phyloP scores from a whole-genome alignment of 768 basidiomycete species.

The Trametes villosa region DNA sequence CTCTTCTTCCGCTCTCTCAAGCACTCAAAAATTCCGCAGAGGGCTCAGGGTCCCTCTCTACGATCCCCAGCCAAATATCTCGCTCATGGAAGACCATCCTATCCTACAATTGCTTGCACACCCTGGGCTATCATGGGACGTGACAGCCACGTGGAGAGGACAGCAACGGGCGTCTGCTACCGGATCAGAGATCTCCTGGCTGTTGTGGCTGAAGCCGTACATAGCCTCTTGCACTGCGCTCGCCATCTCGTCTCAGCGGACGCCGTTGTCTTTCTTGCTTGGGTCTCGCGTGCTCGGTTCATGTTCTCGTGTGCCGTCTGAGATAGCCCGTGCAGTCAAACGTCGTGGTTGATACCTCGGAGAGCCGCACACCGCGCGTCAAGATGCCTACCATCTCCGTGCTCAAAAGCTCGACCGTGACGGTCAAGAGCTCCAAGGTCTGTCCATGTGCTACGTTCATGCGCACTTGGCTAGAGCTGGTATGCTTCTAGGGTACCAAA shows the following conservation, averaged over 20 bases:
- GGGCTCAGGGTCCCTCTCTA: no score
- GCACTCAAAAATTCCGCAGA: no score
- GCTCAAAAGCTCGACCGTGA: constrained; percentile 15
- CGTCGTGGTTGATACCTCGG: no score
- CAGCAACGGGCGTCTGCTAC: constrained; percentile 10
- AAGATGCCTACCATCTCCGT: constrained; percentile 12
- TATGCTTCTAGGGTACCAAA: constrained; percentile 19
- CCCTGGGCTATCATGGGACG: not conserved
- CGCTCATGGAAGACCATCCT: no score
- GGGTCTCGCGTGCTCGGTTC: no score
- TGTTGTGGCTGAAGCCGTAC: constrained; percentile 6
- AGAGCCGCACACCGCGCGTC: no score
- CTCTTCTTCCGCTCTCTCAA: not conserved
- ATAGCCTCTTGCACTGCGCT: not conserved
- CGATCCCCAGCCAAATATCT: no score
- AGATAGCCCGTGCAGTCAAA: no score
- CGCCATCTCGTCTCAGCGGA: not conserved
- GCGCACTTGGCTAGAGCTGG: no score
- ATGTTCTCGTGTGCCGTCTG: not conserved
- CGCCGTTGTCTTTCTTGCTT: not conserved
- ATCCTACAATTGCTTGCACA: no score
- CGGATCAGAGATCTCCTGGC: constrained; percentile 6
- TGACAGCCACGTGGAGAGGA: constrained; percentile 19
- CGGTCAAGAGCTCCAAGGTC: constrained; percentile 13
- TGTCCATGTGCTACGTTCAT: not conserved